phyloP scores from a whole-genome alignment of 108 stramenopile species.

The Schizochytrium sp. region DNA sequence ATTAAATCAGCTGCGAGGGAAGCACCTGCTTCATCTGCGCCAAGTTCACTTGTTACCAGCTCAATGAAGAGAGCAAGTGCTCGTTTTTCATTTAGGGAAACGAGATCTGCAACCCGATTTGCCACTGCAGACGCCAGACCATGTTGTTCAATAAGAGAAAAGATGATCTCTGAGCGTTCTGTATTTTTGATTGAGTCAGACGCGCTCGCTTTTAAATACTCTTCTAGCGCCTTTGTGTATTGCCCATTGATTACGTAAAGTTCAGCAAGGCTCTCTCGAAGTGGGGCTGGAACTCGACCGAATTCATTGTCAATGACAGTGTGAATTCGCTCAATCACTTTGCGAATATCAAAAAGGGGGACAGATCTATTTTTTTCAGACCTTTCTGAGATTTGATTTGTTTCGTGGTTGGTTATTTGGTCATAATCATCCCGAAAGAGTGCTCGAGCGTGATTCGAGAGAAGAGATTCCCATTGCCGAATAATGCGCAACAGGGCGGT shows the following conservation, averaged over 20 bases:
- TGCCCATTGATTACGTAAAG: constrained; percentile 25
- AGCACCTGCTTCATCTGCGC: not conserved
- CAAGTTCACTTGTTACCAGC: constrained; percentile 12
- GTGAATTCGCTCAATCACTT: constrained; percentile 18
- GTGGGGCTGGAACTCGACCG: not conserved
- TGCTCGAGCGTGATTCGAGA: constrained; percentile 32
- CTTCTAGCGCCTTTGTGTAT: not conserved
- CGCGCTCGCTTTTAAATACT: constrained; percentile 28
- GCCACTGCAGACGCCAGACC: not conserved
- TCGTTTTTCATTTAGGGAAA: not conserved
- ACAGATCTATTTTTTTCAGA: not conserved
- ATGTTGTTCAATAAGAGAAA: constrained; percentile 12
- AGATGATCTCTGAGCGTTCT: constrained; percentile 46
- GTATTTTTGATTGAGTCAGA: not conserved
- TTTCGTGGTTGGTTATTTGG: not conserved
- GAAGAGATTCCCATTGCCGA: constrained; percentile 4
- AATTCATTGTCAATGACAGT: not conserved
- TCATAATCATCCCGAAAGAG: not conserved
- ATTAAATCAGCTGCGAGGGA: not conserved
- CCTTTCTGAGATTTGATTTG: not conserved
- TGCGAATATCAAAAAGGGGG: constrained; percentile 4
- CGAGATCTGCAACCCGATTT: not conserved
- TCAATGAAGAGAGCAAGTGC: constrained; percentile 1
- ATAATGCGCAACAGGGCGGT: not conserved
- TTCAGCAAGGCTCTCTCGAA: constrained; percentile 33